These are phyloP conservation scores for Ceriops tagal DNA, from an alignment of 345 rosid genomes.

Conservation along the genomic window DNA sequence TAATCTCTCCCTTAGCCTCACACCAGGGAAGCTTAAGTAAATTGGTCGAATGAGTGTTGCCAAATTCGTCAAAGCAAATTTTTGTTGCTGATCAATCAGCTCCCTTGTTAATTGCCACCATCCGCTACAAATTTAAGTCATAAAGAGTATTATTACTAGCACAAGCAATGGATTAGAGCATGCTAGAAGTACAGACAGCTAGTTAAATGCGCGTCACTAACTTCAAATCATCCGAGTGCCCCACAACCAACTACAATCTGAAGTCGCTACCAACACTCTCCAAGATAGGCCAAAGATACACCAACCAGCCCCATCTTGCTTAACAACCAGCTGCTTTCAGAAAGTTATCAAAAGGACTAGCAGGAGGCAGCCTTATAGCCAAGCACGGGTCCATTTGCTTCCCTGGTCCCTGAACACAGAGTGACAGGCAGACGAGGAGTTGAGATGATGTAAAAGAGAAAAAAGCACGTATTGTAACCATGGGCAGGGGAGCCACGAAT, in stretches of 20 bases:
- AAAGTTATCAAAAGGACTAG: slow-evolving; percentile 92
- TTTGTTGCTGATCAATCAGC: too few relatives aligned
- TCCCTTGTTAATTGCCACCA: too few relatives aligned
- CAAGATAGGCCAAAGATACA: slow-evolving; percentile 6
- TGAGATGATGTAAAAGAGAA: neutral
- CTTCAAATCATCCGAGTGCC: neutral
- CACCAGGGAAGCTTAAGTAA: too few relatives aligned
- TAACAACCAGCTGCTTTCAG: slow-evolving; percentile 79
- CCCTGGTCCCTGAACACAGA: slow-evolving; percentile 20
- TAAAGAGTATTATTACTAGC: too few relatives aligned
- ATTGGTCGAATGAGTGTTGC: too few relatives aligned
- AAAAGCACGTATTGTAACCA: too few relatives aligned
- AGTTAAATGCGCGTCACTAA: neutral
- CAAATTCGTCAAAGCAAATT: too few relatives aligned
- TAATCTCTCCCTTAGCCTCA: too few relatives aligned
- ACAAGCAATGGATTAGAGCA: too few relatives aligned
- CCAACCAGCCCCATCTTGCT: neutral
- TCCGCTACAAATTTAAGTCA: too few relatives aligned
- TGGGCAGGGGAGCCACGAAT: too few relatives aligned
- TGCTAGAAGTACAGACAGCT: neutral
- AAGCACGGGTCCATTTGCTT: slow-evolving; percentile 40
- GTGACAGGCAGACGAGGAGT: neutral
- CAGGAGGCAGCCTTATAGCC: slow-evolving; percentile 78
- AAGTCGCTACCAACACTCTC: slow-evolving; percentile 26
- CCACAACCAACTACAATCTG: slow-evolving; percentile 1